These are phyloP conservation scores for Ceriops tagal DNA, from an alignment of 345 rosid genomes.

Conservation along the genomic window DNA sequence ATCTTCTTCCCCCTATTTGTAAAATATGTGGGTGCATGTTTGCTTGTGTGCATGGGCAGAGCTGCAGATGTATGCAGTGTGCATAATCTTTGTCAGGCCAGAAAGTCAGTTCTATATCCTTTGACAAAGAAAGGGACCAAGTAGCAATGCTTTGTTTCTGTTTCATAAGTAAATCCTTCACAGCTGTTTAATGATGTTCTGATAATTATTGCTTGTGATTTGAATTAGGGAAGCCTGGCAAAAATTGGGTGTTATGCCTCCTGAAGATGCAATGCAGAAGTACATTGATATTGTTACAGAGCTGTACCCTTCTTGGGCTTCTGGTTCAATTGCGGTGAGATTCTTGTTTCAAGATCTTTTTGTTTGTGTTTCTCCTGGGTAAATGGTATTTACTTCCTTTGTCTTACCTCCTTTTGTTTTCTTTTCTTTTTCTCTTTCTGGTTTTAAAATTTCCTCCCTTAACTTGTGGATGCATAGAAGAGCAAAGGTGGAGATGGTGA, in stretches of 20 bases:
- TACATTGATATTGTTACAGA: slow-evolving; percentile 80
- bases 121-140: neutral
- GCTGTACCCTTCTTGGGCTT: slow-evolving; percentile 76
- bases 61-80: too few species aligned
- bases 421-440: slow-evolving; percentile 10
- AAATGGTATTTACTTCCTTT: slow-evolving; percentile 3
- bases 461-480: slow-evolving; percentile 36
- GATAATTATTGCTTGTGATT: neutral
- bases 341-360: slow-evolving; percentile 9
- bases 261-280: slow-evolving; percentile 94
- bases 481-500: slow-evolving; percentile 42
- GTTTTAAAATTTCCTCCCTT: slow-evolving; percentile 3
- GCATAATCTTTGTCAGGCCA: too few species aligned
- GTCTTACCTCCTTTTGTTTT: slow-evolving; percentile 2
- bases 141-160: neutral
- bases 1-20: too few species aligned
- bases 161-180: neutral
- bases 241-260: slow-evolving; percentile 92
- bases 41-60: too few species aligned
- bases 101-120: neutral
- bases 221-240: slow-evolving; percentile 91
- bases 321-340: slow-evolving; percentile 61
- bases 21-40: too few species aligned
- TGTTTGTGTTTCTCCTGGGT: neutral
- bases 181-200: neutral